Evolutionary conservation across 768 basidiomycete genomes (phyloP), one percentile per base, ranked within the genome.

Genomic region (Tylopilus sp.): DNA sequence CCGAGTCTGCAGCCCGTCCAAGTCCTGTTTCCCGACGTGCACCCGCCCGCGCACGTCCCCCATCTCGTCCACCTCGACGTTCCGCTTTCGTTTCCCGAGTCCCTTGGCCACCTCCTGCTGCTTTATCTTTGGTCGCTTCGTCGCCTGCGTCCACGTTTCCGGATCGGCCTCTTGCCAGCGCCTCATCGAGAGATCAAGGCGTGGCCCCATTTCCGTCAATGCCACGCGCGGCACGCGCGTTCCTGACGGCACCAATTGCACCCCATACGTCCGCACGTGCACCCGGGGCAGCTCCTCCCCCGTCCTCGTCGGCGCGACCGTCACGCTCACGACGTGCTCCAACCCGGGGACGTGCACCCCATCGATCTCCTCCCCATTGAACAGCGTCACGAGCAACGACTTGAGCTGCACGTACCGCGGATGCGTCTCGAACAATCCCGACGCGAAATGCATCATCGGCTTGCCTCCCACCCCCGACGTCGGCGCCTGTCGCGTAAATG

Each of bases 41-140:
- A 99, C 82, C 53, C 84, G 79, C 40, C 95, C 97, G 63, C 96
- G 81, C 72, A 94, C 70, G 68, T 99, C 92, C 52, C 97, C 97
- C 96, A 98, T 97, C 71, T 91, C 92, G 76, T 99, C 96, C 63
- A 93, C 90, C 75, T 93, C 92, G 71, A 92, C 67, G 67, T 99
- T 99, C 83, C 93, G 95, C 72, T 79, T 82, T 79, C 89, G 91
- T 79, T 90, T 91, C n/a, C 91, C 92, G 11, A 92, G 65, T 0
- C 93, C 92, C 67, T 80, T 84, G 73, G 90, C 92, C 43, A 96
- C 73, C 31, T 94, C 90, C 54, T 78, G 80, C 77, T 96, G 94
- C 75, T 88, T 89, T 56, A 98, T 61, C 76, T 95, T 97, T 16
- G 91, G 89, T 54, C 85, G 78, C 67, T 76, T 88, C 78, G 92